These are phyloP conservation scores for Trametes coccinea DNA, from an alignment of 768 basidiomycete species.

Conservation along the genomic window DNA sequence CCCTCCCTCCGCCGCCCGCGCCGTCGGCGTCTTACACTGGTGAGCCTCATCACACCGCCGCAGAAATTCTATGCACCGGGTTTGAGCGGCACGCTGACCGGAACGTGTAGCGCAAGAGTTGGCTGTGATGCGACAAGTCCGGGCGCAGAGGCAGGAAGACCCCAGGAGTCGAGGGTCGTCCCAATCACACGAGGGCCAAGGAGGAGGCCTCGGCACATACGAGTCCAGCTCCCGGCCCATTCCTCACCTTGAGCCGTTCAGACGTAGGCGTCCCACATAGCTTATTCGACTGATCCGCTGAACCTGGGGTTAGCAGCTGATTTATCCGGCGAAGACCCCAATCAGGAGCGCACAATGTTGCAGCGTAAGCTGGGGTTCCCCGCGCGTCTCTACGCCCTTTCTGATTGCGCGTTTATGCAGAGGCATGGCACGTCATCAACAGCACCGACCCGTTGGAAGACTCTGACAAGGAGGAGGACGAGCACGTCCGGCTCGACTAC, in stretches of 20 bases:
- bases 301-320: constrained; percentile 3
- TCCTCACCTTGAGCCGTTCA: constrained; percentile 13
- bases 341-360: constrained; percentile 44
- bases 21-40: constrained; percentile 18
- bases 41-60: neutral
- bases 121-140: constrained; percentile 22
- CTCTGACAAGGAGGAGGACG: constrained; percentile 75
- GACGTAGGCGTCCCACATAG: neutral
- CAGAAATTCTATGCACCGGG: neutral
- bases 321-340: constrained; percentile 17
- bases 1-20: constrained; percentile 28
- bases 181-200: constrained; percentile 27
- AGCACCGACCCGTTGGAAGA: constrained; percentile 66
- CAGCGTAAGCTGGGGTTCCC: constrained; percentile 37
- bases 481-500: constrained; percentile 64
- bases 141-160: constrained; percentile 22
- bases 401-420: constrained; percentile 37
- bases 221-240: constrained; percentile 11
- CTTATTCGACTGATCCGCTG: neutral
- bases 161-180: constrained; percentile 30
- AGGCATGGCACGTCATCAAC: constrained; percentile 70
- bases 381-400: neutral
- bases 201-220: constrained; percentile 8
- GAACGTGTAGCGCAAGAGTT: constrained; percentile 16
- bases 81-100: constrained; percentile 1